These are phyloP conservation scores for Chrysanthemum lavandulifolium DNA, from an alignment of 129 eudicot species.

Conservation along the genomic window DNA sequence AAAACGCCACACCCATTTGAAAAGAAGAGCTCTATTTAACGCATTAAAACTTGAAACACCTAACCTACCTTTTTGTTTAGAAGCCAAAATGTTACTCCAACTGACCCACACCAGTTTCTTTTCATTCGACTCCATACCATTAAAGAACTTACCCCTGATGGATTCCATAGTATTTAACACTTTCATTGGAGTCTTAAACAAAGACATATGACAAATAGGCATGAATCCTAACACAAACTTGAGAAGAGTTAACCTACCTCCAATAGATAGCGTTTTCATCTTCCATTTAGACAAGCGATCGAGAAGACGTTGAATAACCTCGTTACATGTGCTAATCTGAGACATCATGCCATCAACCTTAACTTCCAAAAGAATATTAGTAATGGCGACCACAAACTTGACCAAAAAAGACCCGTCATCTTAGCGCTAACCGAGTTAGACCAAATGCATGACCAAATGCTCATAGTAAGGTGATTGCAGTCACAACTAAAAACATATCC, in stretches of 20 bases:
- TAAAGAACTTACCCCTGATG: background rate
- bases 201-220: background rate
- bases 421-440: too few species aligned
- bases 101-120: background rate
- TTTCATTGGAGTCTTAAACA: background rate
- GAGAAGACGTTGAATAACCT: background rate
- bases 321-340: background rate
- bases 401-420: too few species aligned
- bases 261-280: background rate
- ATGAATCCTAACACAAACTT: background rate
- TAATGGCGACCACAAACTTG: too few species aligned
- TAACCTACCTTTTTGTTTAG: too few species aligned
- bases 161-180: background rate
- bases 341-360: background rate
- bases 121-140: background rate
- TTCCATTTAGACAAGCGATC: background rate
- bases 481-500: too few species aligned
- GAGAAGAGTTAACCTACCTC: slow-evolving; percentile 6
- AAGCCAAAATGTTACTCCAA: too few species aligned
- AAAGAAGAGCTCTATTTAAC: too few species aligned
- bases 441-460: too few species aligned
- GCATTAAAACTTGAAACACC: too few species aligned
- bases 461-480: too few species aligned
- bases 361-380: background rate
- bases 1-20: background rate